Conservation (phyloP, 2,329 filamentous ascomycete genomes). For the Stemphylium vesicarium region DNA sequence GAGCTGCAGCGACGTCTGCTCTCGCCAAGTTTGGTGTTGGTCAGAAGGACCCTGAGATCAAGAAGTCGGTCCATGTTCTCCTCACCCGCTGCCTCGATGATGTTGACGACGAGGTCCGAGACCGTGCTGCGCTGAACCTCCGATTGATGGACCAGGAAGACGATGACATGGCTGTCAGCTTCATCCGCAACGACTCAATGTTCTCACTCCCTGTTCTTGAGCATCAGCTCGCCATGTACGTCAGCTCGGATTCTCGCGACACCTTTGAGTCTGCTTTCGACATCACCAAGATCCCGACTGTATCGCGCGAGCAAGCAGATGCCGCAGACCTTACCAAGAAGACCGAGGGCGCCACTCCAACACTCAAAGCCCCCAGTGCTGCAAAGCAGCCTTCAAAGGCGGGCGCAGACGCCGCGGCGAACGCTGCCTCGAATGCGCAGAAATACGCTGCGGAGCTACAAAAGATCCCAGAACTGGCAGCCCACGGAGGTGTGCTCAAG, state of each 20-base stretch:
- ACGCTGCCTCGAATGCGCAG: slow-evolving; percentile 80
- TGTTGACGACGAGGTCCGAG: slow-evolving; percentile 95
- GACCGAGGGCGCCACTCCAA: slow-evolving; percentile 88
- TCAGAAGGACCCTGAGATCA: slow-evolving; percentile 95
- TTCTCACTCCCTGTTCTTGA: slow-evolving; percentile 94
- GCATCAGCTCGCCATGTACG: slow-evolving; percentile 96
- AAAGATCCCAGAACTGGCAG: slow-evolving; percentile 87
- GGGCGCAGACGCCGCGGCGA: slow-evolving; percentile 76
- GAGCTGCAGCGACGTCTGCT: slow-evolving; percentile 93
- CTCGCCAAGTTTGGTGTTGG: slow-evolving; percentile 95
- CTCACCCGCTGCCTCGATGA: slow-evolving; percentile 94
- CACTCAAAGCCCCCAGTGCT: slow-evolving; percentile 88
- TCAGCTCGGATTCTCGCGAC: slow-evolving; percentile 87
- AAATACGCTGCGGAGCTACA: slow-evolving; percentile 88
- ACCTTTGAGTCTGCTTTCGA: slow-evolving; percentile 89
- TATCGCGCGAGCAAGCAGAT: slow-evolving; percentile 93
- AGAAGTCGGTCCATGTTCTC: slow-evolving; percentile 91
- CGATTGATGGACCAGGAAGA: slow-evolving; percentile 85
- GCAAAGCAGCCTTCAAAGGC: slow-evolving; percentile 73
- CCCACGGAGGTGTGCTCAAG: slow-evolving; percentile 90
- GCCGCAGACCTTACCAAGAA: slow-evolving; percentile 98
- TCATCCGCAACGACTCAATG: slow-evolving; percentile 97
- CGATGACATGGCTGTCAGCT: slow-evolving; percentile 83
- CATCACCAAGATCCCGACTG: slow-evolving; percentile 86
- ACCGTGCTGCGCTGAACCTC: slow-evolving; percentile 91